Base-by-base conservation (phyloP, 176 grass and related monocot genomes). In the Phyllostachys edulis region DNA sequence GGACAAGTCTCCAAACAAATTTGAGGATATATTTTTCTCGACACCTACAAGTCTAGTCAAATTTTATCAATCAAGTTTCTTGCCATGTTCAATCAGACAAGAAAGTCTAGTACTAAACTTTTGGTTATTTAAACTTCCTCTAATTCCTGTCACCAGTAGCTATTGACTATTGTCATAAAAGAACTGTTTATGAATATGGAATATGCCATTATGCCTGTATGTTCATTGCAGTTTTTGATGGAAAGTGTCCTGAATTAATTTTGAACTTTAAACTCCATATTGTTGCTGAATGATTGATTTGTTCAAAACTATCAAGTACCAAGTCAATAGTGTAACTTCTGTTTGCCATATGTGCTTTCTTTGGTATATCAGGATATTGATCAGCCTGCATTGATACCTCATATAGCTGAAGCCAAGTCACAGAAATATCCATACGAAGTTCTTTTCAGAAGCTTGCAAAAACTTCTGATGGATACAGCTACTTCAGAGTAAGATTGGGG, bases 361-460 rank as follows among this genome's bases (percentile, higher is more conserved):
- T 73, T 91, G 52, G 12, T 92, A 76, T 87, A 68, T 59, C 92
- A 98, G 96, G 96, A 98, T 88, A 98, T 95, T 80, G 96, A 98
- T 80, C 96, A 95, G 63, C 96, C 96, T 46, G 96, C 96, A 81
- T 92, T 98, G 85, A 98, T 98, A 90, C 96, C 96, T 82, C 96
- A 98, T 83, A 98, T 98, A 89, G 91, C 96, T 44, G 96, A 98
- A 85, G 96, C 96, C 32, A 98, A 98, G 80, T 95, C 96, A 77
- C 83, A 91, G 29, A 98, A 98, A 80, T 98, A 95, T 85, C 91
- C 96, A 64, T 98, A 98, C 84, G 93, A 98, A 87, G 96, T 98
- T 90, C 96, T 98, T 73, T 98, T 98, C 85, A 95, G 96, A 79
- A 98, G 96, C 89, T 93, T 98, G 70, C 96, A 98, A 75, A 98